Evolutionary conservation across 345 rosid genomes (phyloP).

Genomic region (Bruguiera parviflora): DNA sequence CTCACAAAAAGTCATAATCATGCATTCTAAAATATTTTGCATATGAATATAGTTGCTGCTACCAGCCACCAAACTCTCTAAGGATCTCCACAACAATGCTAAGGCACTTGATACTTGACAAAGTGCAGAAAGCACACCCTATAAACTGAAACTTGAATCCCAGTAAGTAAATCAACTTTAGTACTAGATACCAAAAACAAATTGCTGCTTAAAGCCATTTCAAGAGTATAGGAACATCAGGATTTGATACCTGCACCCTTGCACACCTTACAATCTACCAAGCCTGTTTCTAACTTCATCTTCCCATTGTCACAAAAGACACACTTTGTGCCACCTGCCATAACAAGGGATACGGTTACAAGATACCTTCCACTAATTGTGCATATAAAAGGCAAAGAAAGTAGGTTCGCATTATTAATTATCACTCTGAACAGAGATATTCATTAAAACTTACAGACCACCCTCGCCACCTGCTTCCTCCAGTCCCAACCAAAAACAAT

Average conservation of each 20-base stretch:
- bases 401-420: no score
- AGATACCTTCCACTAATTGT: neutral
- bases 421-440: no score
- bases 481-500: no score
- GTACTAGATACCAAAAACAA: neutral
- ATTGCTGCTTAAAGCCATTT: neutral
- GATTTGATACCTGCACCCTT: slow-evolving; percentile 76
- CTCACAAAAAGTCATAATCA: no score
- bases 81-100: no score
- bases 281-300: slow-evolving; percentile 79
- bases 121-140: no score
- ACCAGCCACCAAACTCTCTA: neutral
- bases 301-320: slow-evolving; percentile 73
- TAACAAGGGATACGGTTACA: slow-evolving; percentile 1
- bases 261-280: slow-evolving; percentile 76
- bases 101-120: no score
- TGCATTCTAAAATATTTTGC: neutral
- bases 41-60: neutral
- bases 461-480: no score
- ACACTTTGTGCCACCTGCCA: slow-evolving; percentile 87
- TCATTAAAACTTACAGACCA: no score
- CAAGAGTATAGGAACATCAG: neutral
- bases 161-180: neutral
- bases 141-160: no score
- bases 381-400: neutral